A percentile compares a stretch with the other conserved stretches of the same genome.
These are phyloP conservation scores for Phytomonas serpens DNA, from an alignment of 208 protist species.

Conservation along the genomic window DNA sequence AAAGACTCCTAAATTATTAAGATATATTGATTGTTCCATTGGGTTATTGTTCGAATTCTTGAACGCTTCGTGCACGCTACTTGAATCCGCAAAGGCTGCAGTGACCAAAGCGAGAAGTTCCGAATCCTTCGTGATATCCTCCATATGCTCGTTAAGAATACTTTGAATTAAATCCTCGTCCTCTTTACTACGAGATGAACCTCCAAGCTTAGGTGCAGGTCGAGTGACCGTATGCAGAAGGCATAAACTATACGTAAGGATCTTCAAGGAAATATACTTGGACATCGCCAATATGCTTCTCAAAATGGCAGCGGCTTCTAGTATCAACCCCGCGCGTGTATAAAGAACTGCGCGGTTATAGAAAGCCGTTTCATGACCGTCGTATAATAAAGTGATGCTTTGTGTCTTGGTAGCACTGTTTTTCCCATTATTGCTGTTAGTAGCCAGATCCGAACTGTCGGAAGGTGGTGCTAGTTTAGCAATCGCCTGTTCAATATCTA, in stretches of 20 bases:
- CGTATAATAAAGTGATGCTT: slow-evolving; percentile 49
- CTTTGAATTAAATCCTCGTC: slow-evolving; percentile 77
- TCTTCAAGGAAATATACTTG: slow-evolving; percentile 34
- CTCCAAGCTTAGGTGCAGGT: slow-evolving; percentile 25
- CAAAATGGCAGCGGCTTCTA: slow-evolving; percentile 58
- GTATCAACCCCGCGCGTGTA: slow-evolving; percentile 49
- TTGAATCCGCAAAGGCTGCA: slow-evolving; percentile 63
- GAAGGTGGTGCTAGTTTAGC: slow-evolving; percentile 18
- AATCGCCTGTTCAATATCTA: slow-evolving; percentile 48
- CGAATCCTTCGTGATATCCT: slow-evolving; percentile 27
- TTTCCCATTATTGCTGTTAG: slow-evolving; percentile 16
- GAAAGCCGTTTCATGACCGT: slow-evolving; percentile 71
- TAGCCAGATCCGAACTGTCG: slow-evolving; percentile 12
- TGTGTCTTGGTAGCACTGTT: slow-evolving; percentile 17
- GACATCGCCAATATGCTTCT: slow-evolving; percentile 57
- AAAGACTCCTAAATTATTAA: slow-evolving; percentile 84
- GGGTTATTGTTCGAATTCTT: slow-evolving; percentile 26
- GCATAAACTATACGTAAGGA: slow-evolving; percentile 49
- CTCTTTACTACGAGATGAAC: slow-evolving; percentile 33
- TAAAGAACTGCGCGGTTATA: slow-evolving; percentile 72
- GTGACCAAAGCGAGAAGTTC: slow-evolving; percentile 44
- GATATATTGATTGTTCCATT: slow-evolving; percentile 54
- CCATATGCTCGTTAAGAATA: slow-evolving; percentile 41
- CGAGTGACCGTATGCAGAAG: slow-evolving; percentile 81
- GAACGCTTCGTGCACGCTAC: slow-evolving; percentile 63